Evolutionary conservation across 2,329 filamentous ascomycete genomes (phyloP).

Genomic region (Zymoseptoria tritici): DNA sequence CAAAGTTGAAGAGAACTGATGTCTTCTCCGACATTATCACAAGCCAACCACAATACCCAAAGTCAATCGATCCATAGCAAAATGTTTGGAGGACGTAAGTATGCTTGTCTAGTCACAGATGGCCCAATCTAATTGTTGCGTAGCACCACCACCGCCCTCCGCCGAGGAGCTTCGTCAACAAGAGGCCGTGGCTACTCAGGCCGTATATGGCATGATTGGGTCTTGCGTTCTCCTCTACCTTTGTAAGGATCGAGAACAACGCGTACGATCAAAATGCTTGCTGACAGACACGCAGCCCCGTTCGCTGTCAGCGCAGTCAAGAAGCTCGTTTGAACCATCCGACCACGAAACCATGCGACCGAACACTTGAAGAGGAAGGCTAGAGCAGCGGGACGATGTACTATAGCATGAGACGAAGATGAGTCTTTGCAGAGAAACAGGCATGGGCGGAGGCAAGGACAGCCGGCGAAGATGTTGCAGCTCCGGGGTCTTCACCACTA

Average conservation of each 20-base stretch:
- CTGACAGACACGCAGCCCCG: slow-evolving; percentile 37
- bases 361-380: neutral
- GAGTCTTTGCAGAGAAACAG: neutral
- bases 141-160: slow-evolving; percentile 63
- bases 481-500: neutral
- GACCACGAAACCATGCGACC: neutral
- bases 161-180: slow-evolving; percentile 60
- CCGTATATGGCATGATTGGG: slow-evolving; percentile 59
- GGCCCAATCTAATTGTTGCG: slow-evolving; percentile 2
- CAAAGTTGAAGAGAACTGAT: neutral
- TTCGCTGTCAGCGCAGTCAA: slow-evolving; percentile 49
- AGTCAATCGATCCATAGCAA: neutral
- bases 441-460: neutral
- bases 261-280: neutral
- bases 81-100: slow-evolving; percentile 26
- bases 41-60: neutral
- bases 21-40: neutral
- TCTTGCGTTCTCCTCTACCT: slow-evolving; percentile 65
- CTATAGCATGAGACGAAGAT: neutral
- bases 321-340: slow-evolving; percentile 37
- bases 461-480: neutral
- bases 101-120: neutral
- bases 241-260: slow-evolving; percentile 48
- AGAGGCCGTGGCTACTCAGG: slow-evolving; percentile 60
- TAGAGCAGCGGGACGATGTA: neutral